phyloP scores from a whole-genome alignment of 441 rosid genomes.

The Jatropha multifida region DNA sequence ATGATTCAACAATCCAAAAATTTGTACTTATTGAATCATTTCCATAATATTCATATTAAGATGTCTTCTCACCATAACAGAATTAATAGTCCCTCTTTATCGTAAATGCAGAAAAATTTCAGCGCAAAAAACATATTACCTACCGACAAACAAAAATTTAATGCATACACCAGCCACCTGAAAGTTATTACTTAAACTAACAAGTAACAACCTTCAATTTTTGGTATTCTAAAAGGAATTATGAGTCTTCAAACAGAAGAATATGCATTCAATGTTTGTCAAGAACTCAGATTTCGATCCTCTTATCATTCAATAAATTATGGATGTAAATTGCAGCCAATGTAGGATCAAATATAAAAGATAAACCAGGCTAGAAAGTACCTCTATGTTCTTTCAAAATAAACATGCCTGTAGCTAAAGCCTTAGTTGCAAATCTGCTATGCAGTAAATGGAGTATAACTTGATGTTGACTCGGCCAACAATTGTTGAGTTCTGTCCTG shows the following conservation, averaged over 20 bases:
- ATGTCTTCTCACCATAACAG: not conserved
- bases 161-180: not conserved
- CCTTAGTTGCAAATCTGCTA: not conserved
- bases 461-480: not conserved
- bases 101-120: not conserved
- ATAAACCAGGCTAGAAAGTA: not conserved
- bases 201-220: not conserved
- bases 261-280: not conserved
- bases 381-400: not conserved
- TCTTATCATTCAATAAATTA: not conserved
- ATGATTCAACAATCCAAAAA: no score
- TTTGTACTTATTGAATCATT: not conserved
- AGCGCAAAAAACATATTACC: not conserved
- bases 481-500: not conserved
- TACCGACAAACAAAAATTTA: not conserved
- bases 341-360: not conserved
- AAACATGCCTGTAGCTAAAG: not conserved
- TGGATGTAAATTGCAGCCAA: not conserved
- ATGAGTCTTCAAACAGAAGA: not conserved
- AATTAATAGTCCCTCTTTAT: not conserved
- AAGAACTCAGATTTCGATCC: not conserved
- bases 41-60: not conserved
- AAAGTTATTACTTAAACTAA: not conserved
- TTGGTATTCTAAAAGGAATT: not conserved
- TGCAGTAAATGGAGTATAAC: not conserved